phyloP scores from a whole-genome alignment of 352 stramenopile genomes.

The Phytophthora hybrid region DNA sequence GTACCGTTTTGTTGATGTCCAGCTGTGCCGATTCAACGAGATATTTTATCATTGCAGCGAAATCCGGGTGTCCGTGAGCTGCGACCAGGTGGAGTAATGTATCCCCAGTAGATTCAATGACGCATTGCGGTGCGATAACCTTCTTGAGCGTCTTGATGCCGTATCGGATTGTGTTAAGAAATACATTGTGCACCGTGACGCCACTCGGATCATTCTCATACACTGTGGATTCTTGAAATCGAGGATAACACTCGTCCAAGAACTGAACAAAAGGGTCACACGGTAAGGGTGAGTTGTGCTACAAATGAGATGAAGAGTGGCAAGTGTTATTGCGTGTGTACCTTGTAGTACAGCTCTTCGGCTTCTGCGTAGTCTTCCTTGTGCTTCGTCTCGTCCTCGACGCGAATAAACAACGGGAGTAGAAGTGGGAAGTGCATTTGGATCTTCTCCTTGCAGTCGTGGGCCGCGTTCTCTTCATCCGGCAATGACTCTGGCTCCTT shows the following conservation, averaged over 20 bases:
- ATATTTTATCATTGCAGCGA: slow-evolving; percentile 47
- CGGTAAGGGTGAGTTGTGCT: not conserved
- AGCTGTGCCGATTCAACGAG: slow-evolving; percentile 45
- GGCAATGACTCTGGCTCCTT: slow-evolving; percentile 46
- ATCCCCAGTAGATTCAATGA: slow-evolving; percentile 60
- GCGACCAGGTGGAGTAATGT: slow-evolving; percentile 58
- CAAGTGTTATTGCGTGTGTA: slow-evolving; percentile 16
- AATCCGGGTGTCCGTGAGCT: slow-evolving; percentile 43
- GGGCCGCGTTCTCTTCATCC: slow-evolving; percentile 42
- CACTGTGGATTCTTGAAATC: slow-evolving; percentile 39
- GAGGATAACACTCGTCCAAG: slow-evolving; percentile 44
- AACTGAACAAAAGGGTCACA: too few species aligned
- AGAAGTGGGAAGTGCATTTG: slow-evolving; percentile 44
- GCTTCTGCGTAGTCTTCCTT: slow-evolving; percentile 46
- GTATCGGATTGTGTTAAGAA: slow-evolving; percentile 44
- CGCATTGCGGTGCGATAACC: slow-evolving; percentile 47
- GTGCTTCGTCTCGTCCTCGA: slow-evolving; percentile 46
- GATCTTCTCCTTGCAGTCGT: slow-evolving; percentile 54
- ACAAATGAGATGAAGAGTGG: not conserved
- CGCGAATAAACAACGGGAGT: slow-evolving; percentile 47
- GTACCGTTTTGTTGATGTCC: slow-evolving; percentile 53
- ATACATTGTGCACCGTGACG: slow-evolving; percentile 50
- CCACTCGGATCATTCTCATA: slow-evolving; percentile 54
- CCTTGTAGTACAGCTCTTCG: slow-evolving; percentile 53
- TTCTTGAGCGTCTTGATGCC: slow-evolving; percentile 50